Evolutionary conservation across 805 yeast genomes (phyloP).

Genomic region (Starmerella stellata): DNA sequence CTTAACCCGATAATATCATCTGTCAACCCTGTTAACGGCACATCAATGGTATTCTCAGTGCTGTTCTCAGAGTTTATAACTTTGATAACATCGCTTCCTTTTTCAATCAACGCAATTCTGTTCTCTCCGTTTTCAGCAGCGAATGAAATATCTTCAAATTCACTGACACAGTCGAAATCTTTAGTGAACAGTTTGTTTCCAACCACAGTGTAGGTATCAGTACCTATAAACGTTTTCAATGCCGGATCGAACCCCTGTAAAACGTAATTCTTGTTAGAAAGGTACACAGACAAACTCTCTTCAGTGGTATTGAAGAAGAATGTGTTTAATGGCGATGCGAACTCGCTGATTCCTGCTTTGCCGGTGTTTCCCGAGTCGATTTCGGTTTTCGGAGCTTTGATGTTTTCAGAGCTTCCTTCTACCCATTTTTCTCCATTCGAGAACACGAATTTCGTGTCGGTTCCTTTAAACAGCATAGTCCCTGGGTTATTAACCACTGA

Average conservation of each 20-base stretch:
- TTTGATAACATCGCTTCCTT: too few relatives aligned
- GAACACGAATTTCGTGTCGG: background rate
- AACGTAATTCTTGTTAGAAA: background rate
- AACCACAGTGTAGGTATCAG: background rate
- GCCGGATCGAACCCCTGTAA: background rate
- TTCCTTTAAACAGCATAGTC: background rate
- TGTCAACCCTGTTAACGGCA: too few relatives aligned
- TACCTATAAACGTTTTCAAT: background rate
- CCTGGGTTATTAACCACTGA: background rate
- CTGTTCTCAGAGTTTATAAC: too few relatives aligned
- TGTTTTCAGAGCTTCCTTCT: background rate
- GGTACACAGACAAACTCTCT: background rate
- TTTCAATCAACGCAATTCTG: too few relatives aligned
- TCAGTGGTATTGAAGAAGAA: background rate
- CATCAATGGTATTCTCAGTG: too few relatives aligned
- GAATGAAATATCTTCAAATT: too few relatives aligned
- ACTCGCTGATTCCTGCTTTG: background rate
- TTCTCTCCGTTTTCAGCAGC: too few relatives aligned
- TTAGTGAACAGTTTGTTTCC: background rate
- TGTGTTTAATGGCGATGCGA: background rate
- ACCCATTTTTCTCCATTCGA: background rate
- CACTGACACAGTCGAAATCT: too few relatives aligned
- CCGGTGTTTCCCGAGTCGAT: background rate
- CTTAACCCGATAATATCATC: too few relatives aligned
- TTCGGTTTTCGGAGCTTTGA: background rate